A percentile compares a stretch with the other conserved stretches of the same genome.
phyloP scores from a whole-genome alignment of 163 green algal species.

The Scenedesmus sp. region DNA sequence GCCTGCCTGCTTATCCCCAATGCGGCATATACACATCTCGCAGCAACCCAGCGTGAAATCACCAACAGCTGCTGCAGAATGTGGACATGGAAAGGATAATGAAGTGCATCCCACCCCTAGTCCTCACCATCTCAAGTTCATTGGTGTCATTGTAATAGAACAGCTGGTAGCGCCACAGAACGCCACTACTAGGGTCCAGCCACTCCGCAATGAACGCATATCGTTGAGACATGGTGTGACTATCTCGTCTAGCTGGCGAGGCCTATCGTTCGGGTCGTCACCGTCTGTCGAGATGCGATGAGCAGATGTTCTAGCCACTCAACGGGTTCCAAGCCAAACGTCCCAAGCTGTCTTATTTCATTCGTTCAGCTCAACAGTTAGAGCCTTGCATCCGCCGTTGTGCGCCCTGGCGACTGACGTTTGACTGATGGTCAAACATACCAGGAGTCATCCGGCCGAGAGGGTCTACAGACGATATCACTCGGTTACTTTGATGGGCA shows the following conservation, averaged over 20 bases:
- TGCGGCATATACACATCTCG: too few species aligned
- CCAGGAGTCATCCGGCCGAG: too few species aligned
- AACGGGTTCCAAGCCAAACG: too few species aligned
- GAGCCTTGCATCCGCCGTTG: too few species aligned
- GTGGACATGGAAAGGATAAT: not conserved
- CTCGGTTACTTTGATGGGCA: too few species aligned
- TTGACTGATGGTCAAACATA: too few species aligned
- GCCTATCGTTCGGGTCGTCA: not conserved
- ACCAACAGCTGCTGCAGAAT: too few species aligned
- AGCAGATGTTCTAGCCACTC: not conserved
- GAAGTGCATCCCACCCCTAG: too few species aligned
- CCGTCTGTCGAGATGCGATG: not conserved
- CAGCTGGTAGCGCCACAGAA: conserved; percentile 72
- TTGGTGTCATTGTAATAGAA: conserved; percentile 76
- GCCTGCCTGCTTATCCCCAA: not conserved
- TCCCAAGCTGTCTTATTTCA: too few species aligned
- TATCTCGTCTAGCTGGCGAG: not conserved
- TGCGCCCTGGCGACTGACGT: too few species aligned
- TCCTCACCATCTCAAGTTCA: conserved; percentile 78
- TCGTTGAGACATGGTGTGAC: conserved; percentile 53
- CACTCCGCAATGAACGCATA: conserved; percentile 81
- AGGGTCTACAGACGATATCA: too few species aligned
- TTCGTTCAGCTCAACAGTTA: too few species aligned
- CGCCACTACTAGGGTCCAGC: conserved; percentile 71
- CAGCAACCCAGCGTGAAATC: not conserved